Base-by-base conservation (phyloP, 306 rosid species). In the Gastrolobium bilobum region DNA sequence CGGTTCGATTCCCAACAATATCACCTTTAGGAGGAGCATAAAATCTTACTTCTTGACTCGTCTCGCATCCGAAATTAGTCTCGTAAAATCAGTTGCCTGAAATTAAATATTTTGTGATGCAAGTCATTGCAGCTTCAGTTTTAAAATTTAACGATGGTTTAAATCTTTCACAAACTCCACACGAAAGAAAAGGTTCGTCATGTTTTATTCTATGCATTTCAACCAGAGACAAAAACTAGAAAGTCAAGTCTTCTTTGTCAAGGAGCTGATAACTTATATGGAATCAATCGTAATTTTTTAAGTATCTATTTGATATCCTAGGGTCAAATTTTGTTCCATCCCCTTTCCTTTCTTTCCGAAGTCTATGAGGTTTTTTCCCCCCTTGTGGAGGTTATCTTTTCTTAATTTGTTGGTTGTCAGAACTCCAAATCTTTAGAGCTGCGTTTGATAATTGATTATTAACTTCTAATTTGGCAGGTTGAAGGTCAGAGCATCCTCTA, bases 361-460 rank as follows among this genome's bases (percentile, higher is more conserved):
- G 33, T 20, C 26, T 15, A 50, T 13, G 13, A 3, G 20, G 4
- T 13, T 48, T 1, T 3, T 5, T 2, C 2, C 53, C 26, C 26
- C 26, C 13, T 57, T 7, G 62, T 66, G 76, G 83, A 75, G 72
- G 84, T 58, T 35, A 26, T 29, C 43, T 51, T 77, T 74, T 8
- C 63, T 37, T 56, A n/a, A 30, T 59, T n/a, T 72, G 85, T 59
- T 68, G 86, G 75, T 78, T 57, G 86, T 81, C 65, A 75, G 61
- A 78, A 70, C 80, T 63, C 80, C 53, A 61, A 33, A 35, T 33
- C 78, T 54, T 10, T 8, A 7, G 26, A 7, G 26, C 48, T 34
- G 48, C 13, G 44, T 60, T 73, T 29, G 56, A 56, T 58, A 0
- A 4, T 43, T 10, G 42, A 56, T 56, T 10, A 54, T 14, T n/a